Conservation (phyloP, 306 rosid genomes). For the Glycine latifolia region DNA sequence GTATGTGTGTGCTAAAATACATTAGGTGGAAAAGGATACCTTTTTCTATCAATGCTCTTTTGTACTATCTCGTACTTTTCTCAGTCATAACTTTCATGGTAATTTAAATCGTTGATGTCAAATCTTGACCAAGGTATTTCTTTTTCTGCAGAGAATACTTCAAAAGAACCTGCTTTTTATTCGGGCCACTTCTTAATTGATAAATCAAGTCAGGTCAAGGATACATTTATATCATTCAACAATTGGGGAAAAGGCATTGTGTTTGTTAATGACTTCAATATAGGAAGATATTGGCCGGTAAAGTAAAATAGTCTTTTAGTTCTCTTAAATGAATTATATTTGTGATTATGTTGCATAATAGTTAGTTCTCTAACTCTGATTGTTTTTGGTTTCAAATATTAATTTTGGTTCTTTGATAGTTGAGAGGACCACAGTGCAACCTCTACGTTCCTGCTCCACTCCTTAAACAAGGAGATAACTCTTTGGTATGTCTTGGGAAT, state of each 20-base stretch:
- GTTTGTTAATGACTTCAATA: conserved; percentile 74
- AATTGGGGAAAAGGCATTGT: conserved; percentile 92
- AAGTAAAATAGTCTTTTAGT: conserved; percentile 53
- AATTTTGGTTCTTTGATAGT: conserved; percentile 56
- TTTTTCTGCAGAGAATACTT: conserved; percentile 62
- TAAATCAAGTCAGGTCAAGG: conserved; percentile 61
- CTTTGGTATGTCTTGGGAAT: conserved; percentile 64
- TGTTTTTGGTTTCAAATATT: conserved; percentile 29
- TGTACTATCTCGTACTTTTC: conserved; percentile 38
- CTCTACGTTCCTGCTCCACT: conserved; percentile 91
- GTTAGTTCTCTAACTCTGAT: conserved; percentile 15
- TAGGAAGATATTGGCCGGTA: conserved; percentile 99
- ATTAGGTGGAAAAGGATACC: conserved; percentile 4
- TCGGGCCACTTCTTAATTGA: conserved; percentile 71
- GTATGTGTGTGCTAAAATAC: conserved; percentile 53
- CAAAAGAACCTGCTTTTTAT: conserved; percentile 77
- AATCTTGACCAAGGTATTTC: conserved; percentile 40
- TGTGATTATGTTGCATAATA: conserved; percentile 13
- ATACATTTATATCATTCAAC: conserved; percentile 76
- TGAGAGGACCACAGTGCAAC: conserved; percentile 89
- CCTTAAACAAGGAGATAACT: conserved; percentile 72
- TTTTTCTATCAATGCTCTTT: conserved; percentile 24
- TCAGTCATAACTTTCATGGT: conserved; percentile 22
- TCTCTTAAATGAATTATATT: conserved; percentile 29
- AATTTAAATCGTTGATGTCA: conserved; percentile 30